Percentiles rank a stretch among this genome's conserved stretches.
Conservation (phyloP, 805 yeast species). For the Diddensiella transvaalensis region DNA sequence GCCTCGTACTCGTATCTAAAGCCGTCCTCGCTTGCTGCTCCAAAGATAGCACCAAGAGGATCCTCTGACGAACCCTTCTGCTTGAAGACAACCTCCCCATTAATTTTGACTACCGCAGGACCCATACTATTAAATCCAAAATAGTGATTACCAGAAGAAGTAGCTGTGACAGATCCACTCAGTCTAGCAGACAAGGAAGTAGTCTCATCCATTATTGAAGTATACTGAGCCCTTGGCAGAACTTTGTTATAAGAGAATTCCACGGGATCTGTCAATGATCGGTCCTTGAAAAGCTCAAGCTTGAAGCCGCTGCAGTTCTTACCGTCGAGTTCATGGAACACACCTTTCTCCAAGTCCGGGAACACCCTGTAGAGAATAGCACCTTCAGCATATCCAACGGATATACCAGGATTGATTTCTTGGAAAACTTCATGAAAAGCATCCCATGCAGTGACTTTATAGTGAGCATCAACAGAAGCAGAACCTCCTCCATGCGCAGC, state of each 20-base stretch:
- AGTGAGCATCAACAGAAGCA: constrained; percentile 48
- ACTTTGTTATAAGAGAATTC: background rate
- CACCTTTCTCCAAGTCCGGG: constrained; percentile 25
- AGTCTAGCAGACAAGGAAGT: background rate
- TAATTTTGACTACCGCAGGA: background rate
- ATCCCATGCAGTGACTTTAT: constrained; percentile 20
- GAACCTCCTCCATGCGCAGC: constrained; percentile 62
- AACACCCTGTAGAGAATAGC: constrained; percentile 34
- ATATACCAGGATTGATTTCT: background rate
- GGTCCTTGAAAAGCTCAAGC: background rate
- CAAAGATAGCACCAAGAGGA: background rate
- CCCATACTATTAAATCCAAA: background rate
- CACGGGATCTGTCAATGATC: background rate
- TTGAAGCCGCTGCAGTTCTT: background rate
- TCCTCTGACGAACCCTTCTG: background rate
- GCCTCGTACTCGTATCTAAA: background rate
- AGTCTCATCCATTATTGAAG: background rate
- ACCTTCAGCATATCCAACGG: constrained; percentile 32
- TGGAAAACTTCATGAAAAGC: background rate
- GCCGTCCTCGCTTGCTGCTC: background rate
- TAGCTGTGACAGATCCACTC: background rate
- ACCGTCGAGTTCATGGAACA: background rate
- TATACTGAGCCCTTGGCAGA: background rate
- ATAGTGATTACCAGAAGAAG: background rate
- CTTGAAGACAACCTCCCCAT: background rate